phyloP scores from a whole-genome alignment of 768 basidiomycete species.

The Coprinopsis sp. region DNA sequence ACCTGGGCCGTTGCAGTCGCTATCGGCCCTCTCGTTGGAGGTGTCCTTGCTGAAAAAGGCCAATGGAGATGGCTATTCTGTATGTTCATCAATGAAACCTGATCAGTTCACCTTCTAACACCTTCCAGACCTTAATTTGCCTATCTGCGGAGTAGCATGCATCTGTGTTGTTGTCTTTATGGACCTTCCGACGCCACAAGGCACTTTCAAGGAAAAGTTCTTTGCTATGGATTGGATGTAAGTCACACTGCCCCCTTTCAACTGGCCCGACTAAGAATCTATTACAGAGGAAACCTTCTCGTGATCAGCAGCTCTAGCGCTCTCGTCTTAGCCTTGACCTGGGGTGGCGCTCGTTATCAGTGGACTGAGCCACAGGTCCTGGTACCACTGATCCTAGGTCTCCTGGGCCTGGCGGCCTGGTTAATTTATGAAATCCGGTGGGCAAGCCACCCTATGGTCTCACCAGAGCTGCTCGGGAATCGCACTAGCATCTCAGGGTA shows the following conservation, averaged over 20 bases:
- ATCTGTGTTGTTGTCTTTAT: slow-evolving; percentile 12
- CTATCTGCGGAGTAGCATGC: slow-evolving; percentile 7
- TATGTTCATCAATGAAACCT: slow-evolving; percentile 9
- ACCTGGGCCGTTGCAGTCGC: neutral
- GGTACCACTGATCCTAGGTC: slow-evolving; percentile 40
- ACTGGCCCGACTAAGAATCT: neutral
- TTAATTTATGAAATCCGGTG: slow-evolving; percentile 35
- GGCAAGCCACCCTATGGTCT: slow-evolving; percentile 21
- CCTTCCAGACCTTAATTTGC: slow-evolving; percentile 14
- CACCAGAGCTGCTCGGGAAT: slow-evolving; percentile 20
- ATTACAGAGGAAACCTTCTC: slow-evolving; percentile 37
- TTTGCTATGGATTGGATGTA: slow-evolving; percentile 40
- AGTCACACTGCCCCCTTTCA: slow-evolving; percentile 10
- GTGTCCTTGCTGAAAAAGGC: slow-evolving; percentile 23
- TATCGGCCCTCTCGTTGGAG: slow-evolving; percentile 12
- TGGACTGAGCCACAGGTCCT: slow-evolving; percentile 41
- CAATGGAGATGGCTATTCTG: slow-evolving; percentile 43
- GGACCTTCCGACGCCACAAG: slow-evolving; percentile 13
- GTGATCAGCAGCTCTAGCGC: slow-evolving; percentile 31
- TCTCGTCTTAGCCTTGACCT: slow-evolving; percentile 38
- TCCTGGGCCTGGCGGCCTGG: slow-evolving; percentile 33
- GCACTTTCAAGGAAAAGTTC: slow-evolving; percentile 27
- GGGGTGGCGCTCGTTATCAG: slow-evolving; percentile 40
- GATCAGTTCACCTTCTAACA: neutral
- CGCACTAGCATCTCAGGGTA: slow-evolving; percentile 36